phyloP scores from a whole-genome alignment of 2,329 filamentous ascomycete genomes.

The Fusarium sp. region DNA sequence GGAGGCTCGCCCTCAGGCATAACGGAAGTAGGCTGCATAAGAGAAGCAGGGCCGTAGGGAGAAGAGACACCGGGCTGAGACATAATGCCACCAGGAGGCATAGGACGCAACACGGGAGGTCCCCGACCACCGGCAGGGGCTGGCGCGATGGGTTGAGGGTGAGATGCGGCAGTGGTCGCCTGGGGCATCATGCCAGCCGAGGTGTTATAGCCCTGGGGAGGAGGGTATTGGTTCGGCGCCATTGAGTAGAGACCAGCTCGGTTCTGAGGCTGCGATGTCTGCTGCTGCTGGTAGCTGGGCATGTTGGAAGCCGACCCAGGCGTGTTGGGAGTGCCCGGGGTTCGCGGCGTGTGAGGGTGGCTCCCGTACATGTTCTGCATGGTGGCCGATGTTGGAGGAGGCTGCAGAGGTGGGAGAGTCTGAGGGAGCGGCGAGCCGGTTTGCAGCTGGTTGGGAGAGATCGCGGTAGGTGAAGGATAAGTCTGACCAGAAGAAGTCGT shows the following conservation, averaged over 20 bases:
- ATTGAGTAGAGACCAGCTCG: constrained; percentile 66
- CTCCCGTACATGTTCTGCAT: constrained; percentile 65
- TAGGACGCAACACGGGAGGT: constrained; percentile 74
- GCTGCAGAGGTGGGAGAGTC: constrained; percentile 68
- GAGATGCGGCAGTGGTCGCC: constrained; percentile 73
- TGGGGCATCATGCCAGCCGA: constrained; percentile 74
- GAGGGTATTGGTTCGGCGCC: constrained; percentile 67
- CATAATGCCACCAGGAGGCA: constrained; percentile 75
- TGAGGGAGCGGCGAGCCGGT: constrained; percentile 62
- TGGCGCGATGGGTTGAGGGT: constrained; percentile 81
- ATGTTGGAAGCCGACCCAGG: constrained; percentile 67
- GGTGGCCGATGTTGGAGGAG: constrained; percentile 58
- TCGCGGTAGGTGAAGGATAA: constrained; percentile 65
- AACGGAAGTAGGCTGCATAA: constrained; percentile 69
- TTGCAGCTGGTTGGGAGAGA: constrained; percentile 65
- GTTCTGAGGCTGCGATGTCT: constrained; percentile 61
- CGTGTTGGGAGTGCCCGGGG: constrained; percentile 72
- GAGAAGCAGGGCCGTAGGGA: constrained; percentile 69
- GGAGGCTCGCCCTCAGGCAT: constrained; percentile 72
- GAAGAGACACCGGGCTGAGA: constrained; percentile 68
- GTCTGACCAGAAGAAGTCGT: constrained; percentile 61
- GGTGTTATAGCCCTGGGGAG: constrained; percentile 66
- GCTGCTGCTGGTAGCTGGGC: constrained; percentile 66
- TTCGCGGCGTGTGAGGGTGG: constrained; percentile 72
- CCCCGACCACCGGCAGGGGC: constrained; percentile 70